phyloP scores from a whole-genome alignment of 2,329 filamentous ascomycete species.

The Paecilomyces niveus region DNA sequence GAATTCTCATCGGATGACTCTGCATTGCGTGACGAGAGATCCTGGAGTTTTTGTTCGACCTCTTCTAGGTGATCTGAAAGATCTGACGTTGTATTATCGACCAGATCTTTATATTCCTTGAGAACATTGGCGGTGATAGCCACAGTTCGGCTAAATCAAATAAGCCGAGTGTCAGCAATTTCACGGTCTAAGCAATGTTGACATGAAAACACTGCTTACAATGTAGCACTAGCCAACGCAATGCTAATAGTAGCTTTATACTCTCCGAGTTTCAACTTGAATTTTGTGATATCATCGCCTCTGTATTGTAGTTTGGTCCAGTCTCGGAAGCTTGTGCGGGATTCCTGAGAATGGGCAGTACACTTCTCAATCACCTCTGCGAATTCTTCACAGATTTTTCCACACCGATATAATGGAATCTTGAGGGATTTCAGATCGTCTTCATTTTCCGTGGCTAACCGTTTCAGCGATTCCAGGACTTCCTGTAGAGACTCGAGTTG shows the following conservation, averaged over 20 bases:
- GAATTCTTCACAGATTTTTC: constrained; percentile 13
- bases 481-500: constrained; percentile 12
- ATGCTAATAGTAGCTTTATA: constrained; percentile 21
- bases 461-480: constrained; percentile 9
- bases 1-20: too few species aligned
- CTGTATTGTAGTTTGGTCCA: constrained; percentile 9
- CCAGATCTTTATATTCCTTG: constrained; percentile 26
- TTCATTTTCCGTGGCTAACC: constrained; percentile 8
- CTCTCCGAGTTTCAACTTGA: constrained; percentile 13
- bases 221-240: constrained; percentile 17
- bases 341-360: constrained; percentile 5
- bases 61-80: constrained; percentile 26
- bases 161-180: not conserved
- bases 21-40: constrained; percentile 9
- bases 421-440: constrained; percentile 12
- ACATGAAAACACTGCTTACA: constrained; percentile 12
- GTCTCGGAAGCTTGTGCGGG: constrained; percentile 12
- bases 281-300: constrained; percentile 13
- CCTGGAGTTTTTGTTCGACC: constrained; percentile 22
- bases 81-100: constrained; percentile 25
- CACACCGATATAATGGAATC: constrained; percentile 15
- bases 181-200: not conserved
- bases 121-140: constrained; percentile 16
- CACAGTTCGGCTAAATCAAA: constrained; percentile 10
- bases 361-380: constrained; percentile 11